A percentile compares a stretch with the other conserved stretches of the same genome.
phyloP scores from a whole-genome alignment of 2,329 filamentous ascomycete genomes.

The Diaporthe citri region DNA sequence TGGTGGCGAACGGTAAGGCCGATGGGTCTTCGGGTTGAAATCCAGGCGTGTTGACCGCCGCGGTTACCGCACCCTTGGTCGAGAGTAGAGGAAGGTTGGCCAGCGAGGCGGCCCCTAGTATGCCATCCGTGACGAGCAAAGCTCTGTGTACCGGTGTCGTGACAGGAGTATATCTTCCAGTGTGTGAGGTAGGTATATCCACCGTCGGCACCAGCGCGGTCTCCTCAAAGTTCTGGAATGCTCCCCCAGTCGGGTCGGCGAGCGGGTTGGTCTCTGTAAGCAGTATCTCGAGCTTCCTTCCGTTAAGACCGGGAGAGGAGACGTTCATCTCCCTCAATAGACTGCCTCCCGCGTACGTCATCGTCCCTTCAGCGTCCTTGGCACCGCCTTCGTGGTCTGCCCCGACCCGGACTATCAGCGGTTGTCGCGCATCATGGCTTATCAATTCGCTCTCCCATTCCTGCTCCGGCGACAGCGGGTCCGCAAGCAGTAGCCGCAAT shows the following conservation, averaged over 20 bases:
- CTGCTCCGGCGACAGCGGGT: conserved; percentile 73
- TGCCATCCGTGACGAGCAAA: conserved; percentile 79
- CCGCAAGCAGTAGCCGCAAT: conserved; percentile 76
- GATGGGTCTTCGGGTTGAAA: conserved; percentile 53
- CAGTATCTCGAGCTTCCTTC: conserved; percentile 74
- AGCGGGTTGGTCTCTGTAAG: conserved; percentile 66
- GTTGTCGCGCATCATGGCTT: conserved; percentile 62
- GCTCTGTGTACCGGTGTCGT: conserved; percentile 88
- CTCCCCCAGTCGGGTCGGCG: conserved; percentile 56
- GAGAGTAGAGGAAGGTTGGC: conserved; percentile 57
- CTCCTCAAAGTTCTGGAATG: conserved; percentile 66
- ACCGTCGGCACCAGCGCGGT: conserved; percentile 81
- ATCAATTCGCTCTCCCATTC: conserved; percentile 76
- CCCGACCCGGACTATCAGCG: conserved; percentile 73
- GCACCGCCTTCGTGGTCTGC: conserved; percentile 47
- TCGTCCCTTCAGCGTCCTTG: conserved; percentile 52
- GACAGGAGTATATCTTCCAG: conserved; percentile 74
- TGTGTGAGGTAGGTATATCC: conserved; percentile 74
- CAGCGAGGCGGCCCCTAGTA: conserved; percentile 73
- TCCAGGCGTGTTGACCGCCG: conserved; percentile 69
- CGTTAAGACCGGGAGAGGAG: conserved; percentile 72
- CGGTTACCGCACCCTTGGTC: conserved; percentile 59
- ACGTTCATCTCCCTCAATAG: conserved; percentile 71
- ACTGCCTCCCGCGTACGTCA: conserved; percentile 54
- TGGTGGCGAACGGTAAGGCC: conserved; percentile 61